These are phyloP conservation scores for Xylaria acuta DNA, from an alignment of 495 filamentous ascomycete genomes.

Conservation along the genomic window DNA sequence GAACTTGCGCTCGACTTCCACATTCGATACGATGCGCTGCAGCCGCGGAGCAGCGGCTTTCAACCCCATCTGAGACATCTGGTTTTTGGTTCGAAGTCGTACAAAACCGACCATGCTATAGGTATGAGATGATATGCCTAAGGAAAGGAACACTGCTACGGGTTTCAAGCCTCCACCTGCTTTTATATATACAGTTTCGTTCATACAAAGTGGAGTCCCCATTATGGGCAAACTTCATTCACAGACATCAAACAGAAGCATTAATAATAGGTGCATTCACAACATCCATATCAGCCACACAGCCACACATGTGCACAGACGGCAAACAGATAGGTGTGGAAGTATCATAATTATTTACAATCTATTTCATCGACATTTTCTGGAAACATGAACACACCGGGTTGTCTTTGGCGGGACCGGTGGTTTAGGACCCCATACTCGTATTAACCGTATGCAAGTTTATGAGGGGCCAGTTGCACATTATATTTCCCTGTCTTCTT, in stretches of 20 bases:
- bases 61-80: conserved; percentile 6
- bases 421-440: neutral
- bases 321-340: neutral
- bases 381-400: neutral
- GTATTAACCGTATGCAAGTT: neutral
- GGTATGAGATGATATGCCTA: neutral
- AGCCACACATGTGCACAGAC: neutral
- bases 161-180: too few relatives aligned
- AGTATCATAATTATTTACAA: neutral
- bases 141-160: neutral
- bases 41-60: conserved; percentile 20
- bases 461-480: neutral
- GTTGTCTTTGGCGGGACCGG: neutral
- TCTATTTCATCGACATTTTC: neutral
- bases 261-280: neutral
- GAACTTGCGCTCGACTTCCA: conserved; percentile 35
- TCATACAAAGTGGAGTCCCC: neutral
- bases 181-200: neutral
- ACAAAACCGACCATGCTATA: neutral
- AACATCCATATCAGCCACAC: neutral
- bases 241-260: neutral
- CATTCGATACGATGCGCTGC: conserved; percentile 28
- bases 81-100: neutral
- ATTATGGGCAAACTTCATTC: neutral
- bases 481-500: neutral